These are phyloP conservation scores for Mentha longifolia DNA, from an alignment of 257 asterid species.

Conservation along the genomic window DNA sequence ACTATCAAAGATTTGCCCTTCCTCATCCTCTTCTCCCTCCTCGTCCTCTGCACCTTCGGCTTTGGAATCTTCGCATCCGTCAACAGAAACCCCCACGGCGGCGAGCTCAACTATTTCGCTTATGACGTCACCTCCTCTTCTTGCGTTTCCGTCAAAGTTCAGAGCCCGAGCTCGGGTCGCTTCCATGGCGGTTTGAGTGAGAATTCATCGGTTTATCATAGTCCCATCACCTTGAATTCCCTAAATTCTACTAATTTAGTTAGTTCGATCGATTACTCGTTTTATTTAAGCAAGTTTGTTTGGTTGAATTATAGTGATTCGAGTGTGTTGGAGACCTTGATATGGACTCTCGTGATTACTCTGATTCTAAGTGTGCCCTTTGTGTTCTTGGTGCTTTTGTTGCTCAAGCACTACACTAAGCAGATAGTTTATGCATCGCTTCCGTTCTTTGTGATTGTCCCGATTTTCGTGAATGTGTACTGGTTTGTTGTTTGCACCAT, in stretches of 20 bases:
- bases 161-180: not conserved
- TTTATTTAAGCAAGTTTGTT: conserved; percentile 33
- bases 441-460: conserved; percentile 85
- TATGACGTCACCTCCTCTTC: conserved; percentile 62
- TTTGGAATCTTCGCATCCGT: conserved; percentile 88
- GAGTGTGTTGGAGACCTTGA: conserved; percentile 59
- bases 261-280: conserved; percentile 12
- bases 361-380: conserved; percentile 66
- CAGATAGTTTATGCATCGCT: conserved; percentile 85
- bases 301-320: conserved; percentile 40
- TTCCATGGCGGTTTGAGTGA: not conserved
- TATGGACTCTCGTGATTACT: conserved; percentile 85
- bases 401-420: conserved; percentile 81
- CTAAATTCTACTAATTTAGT: not conserved
- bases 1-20: conserved; percentile 68
- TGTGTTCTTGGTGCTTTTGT: conserved; percentile 57
- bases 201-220: not conserved
- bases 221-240: conserved; percentile 7
- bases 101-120: conserved; percentile 51
- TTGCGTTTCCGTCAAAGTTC: conserved; percentile 48
- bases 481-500: conserved; percentile 96
- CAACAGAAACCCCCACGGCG: conserved; percentile 64
- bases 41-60: conserved; percentile 68
- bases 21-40: conserved; percentile 61
- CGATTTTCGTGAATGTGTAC: conserved; percentile 66